Base-by-base conservation (phyloP, 2,329 filamentous ascomycete species). In the Diaporthe citrichinensis region DNA sequence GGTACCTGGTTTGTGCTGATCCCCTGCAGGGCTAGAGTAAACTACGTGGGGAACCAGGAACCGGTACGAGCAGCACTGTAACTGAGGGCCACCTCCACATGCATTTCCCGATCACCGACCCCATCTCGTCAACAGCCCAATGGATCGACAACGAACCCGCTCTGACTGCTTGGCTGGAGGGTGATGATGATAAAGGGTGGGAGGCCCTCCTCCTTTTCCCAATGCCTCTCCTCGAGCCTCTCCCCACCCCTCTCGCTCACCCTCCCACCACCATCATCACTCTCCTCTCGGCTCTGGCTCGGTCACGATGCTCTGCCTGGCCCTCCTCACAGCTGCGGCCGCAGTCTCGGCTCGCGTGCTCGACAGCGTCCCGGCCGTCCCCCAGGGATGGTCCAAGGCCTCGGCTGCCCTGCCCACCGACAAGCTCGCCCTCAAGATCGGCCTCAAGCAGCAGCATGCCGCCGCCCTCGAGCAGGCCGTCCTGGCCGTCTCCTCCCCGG, bases 401-500 rank as follows among this genome's bases (percentile, higher is more conserved):
- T 80, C 82, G 25, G 76, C 81, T 3, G 85, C 85, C 2, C 77
- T 79, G 20, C 81, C 83, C 1, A 81, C 84, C 0, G 86, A 86
- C 41, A 74, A 81, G 20, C 82, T 91, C 71, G 85, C 84, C 4
- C 86, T 91, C 69, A 87, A 84, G 34, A 83, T 91, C 61, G 86
- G 87, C 9, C 83, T 90, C 25, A 82, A 82, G 59, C 86, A 91
- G 82, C 86, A 87, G 31, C 87, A 87, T 59, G 80, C 86, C 51
- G 84, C 81, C 3, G 82, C 87, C 8, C 88, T 94, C 72, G 91
- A 93, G 80, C 86, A 90, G 79, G 87, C 84, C 9, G 86, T 92
- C 14, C 85, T 92, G 74, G 88, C 92, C 57, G 86, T 94, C 41
- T 92, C 92, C 0, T 91, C 90, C 0, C 92, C 92, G 1, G 86